Evolutionary conservation across 352 stramenopile species (phyloP), one percentile per base, ranked within the genome.

Genomic region (Phytophthora pisi): DNA sequence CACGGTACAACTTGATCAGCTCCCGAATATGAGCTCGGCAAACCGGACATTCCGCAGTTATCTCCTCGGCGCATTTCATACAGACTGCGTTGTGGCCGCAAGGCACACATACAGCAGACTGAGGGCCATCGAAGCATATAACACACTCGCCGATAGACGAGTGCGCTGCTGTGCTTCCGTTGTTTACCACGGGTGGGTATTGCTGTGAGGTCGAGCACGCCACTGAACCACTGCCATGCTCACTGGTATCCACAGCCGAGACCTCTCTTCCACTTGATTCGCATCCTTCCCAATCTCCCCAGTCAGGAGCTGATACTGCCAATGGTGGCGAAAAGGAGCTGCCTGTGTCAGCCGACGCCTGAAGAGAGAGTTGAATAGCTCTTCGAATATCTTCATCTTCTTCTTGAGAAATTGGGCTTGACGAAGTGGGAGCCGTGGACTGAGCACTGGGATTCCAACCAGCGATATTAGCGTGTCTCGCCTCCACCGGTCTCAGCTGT

Each of bases 51-150:
- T 91, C 78, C 18, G 78, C 75, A 13, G 78, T 78, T 43, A 96
- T 84, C 53, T 91, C 78, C 53, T 90, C 79, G 1, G 83, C 86
- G 56, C 86, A 96, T 23, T 61, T 66, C 86, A 95, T 93, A 58
- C 88, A 96, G 13, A 93, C 64, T 11, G 88, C 86, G 40, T 94
- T 91, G 80, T 96, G 86, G 24, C 88, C 88, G 53, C 88, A 95
- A 0, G 88, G 88, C 13, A 95, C 84, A 51, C 88, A 95, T 0
- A 94, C 86, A 6, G 84, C 84, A 16, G 78, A 77, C 71, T 93
- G 81, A 0, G 84, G 84, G 0, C 78, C 83, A 59, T 94, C 84
- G 50, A 94, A 93, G 70, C 88, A 95, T 15, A 95, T 77, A 4
- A 93, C 75, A 31, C 88, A 95, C 67, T 93, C 85, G 40, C 75